Evolutionary conservation across 805 yeast species (phyloP), one percentile per base, ranked within the genome.

Genomic region (Ogataea paraovalis): DNA sequence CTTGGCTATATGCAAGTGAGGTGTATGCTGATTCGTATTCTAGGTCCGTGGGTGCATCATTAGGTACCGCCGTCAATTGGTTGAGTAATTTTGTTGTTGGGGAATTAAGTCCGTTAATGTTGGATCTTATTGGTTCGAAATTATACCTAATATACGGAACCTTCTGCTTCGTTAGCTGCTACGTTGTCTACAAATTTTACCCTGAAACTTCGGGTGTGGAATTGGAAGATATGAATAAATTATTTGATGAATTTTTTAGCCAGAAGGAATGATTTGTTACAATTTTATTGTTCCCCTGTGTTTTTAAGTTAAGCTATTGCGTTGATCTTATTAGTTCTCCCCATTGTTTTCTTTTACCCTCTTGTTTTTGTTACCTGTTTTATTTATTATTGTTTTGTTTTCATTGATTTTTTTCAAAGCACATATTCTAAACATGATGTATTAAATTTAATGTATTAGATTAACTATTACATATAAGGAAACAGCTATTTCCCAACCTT

Each of bases 21-120:
- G 85, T 89, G 44, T 78, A 88, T 47, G 94, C 96, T 0, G 77
- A 86, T 54, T 72, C 85, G 1, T 48, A 49, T 32, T 85, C 88
- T 16, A 77, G 96, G 46, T 87, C 95, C 2, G 85, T 87, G 60
- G 96, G 96, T 51, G 95, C 96, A 0, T 85, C 94, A 3, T 70
- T 87, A 43, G 82, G 95, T 1, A 87, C 96, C 1, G 95, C 96
- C 1, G 78, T 94, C 8, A 89, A 89, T 62, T 89, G 97, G 97
- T 77, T 87, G 18, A 86, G 85, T 71, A 89, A 89, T 68, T 88
- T 88, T 72, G 69, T 89, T 18, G 96, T 89, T 23, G 96, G 96
- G n/a, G 92, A 87, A 65, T 78, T 85, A 80, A 86, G 95, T 0
- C 96, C 96, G 1, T 78, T 85, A 30, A 72, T 89, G 51, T 85